Percentiles rank a stretch among this genome's conserved stretches.
Evolutionary conservation across 805 yeast genomes (phyloP).

Genomic region (Maudiozyma saulgeensis): DNA sequence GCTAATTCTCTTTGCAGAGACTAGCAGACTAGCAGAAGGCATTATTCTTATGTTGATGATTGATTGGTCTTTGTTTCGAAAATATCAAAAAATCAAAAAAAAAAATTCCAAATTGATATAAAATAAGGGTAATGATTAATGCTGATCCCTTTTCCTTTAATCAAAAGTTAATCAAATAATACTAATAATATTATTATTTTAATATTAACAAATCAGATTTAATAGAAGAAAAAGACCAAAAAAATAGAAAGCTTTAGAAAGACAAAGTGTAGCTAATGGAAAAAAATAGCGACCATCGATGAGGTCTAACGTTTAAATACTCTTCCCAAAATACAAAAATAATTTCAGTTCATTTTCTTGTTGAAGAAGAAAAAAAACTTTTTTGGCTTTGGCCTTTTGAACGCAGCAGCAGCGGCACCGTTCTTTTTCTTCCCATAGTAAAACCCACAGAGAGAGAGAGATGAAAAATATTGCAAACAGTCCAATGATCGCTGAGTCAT

Average conservation of each 20-base stretch:
- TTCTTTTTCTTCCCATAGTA: neutral
- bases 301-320: neutral
- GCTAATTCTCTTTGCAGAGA: slow-evolving; percentile 21
- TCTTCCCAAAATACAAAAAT: neutral
- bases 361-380: no score
- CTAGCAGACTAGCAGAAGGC: slow-evolving; percentile 23
- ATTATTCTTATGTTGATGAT: slow-evolving; percentile 2
- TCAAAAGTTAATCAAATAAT: no score
- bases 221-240: neutral
- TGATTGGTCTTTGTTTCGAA: no score
- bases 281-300: neutral
- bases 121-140: no score
- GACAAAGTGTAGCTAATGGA: slow-evolving; percentile 2
- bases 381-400: no score
- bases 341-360: no score
- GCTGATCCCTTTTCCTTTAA: no score
- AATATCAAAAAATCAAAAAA: no score
- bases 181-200: no score
- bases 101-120: no score
- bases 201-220: neutral
- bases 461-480: no score
- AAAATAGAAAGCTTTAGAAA: neutral
- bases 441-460: no score
- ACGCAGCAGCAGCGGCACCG: neutral
- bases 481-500: slow-evolving; percentile 10